A percentile compares a stretch with the other conserved stretches of the same genome.
Evolutionary conservation across 192 early-diverging fungal genomes (phyloP).

Genomic region (Mortierella hygrophila): DNA sequence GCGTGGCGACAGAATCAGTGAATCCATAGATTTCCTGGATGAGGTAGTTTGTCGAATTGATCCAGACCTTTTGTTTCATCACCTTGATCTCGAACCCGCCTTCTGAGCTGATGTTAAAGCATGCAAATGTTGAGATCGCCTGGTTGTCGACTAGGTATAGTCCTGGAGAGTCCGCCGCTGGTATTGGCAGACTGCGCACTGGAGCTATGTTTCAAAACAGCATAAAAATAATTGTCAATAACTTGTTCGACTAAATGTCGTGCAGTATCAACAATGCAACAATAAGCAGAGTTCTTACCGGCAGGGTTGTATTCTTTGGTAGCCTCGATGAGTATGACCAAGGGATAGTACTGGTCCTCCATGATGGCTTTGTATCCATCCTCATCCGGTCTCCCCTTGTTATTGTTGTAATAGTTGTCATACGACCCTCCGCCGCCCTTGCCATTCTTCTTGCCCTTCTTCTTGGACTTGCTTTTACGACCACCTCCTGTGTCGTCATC

Average conservation of each 20-base stretch:
- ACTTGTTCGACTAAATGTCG: background rate
- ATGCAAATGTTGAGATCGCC: conserved; percentile 53
- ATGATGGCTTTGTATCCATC: conserved; percentile 44
- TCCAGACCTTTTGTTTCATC: conserved; percentile 60
- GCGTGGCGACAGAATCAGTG: conserved; percentile 45
- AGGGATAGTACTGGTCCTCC: conserved; percentile 54
- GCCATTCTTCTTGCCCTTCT: conserved; percentile 14
- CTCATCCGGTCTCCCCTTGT: background rate
- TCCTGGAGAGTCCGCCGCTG: conserved; percentile 31
- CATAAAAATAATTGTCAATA: background rate
- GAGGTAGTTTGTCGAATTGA: conserved; percentile 49
- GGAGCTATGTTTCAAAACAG: conserved; percentile 4
- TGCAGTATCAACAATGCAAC: background rate
- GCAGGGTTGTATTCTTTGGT: conserved; percentile 37
- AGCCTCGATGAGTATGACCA: conserved; percentile 45
- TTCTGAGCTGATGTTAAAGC: conserved; percentile 53
- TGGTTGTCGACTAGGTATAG: conserved; percentile 47
- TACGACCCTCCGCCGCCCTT: background rate
- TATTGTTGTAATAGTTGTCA: conserved; percentile 5
- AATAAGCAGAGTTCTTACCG: conserved; percentile 8
- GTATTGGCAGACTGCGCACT: conserved; percentile 34
- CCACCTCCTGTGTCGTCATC: conserved; percentile 6
- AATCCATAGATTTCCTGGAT: conserved; percentile 75
- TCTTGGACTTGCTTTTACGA: conserved; percentile 10
- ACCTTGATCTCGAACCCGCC: conserved; percentile 54